These are phyloP conservation scores for Teunomyces atbi DNA, from an alignment of 805 yeast species.

Conservation along the genomic window DNA sequence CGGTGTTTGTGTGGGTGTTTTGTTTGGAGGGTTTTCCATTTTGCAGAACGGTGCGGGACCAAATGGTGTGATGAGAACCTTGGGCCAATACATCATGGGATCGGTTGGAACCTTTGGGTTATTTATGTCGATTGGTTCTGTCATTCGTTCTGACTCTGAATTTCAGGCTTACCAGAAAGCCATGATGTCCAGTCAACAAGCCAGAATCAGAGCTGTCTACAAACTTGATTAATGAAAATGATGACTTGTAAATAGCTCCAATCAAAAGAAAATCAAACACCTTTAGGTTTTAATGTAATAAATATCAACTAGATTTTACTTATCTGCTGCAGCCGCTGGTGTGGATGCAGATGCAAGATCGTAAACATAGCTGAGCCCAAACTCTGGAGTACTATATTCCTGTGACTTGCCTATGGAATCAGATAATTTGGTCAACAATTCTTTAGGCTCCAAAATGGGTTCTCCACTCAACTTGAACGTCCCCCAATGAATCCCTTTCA, in stretches of 20 bases:
- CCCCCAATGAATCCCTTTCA: slow-evolving; percentile 96
- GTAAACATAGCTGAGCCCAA: slow-evolving; percentile 69
- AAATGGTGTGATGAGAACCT: slow-evolving; percentile 91
- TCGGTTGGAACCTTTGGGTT: slow-evolving; percentile 96
- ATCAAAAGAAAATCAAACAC: background rate
- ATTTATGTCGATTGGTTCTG: slow-evolving; percentile 95
- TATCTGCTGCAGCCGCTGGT: slow-evolving; percentile 2
- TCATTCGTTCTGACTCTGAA: slow-evolving; percentile 70
- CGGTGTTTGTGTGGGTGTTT: slow-evolving; percentile 92
- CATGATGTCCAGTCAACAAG: slow-evolving; percentile 28
- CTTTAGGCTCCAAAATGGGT: slow-evolving; percentile 80
- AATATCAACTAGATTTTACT: background rate
- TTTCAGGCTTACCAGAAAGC: slow-evolving; percentile 23
- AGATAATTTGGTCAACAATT: slow-evolving; percentile 52
- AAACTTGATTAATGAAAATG: slow-evolving; percentile 9
- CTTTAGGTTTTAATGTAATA: background rate
- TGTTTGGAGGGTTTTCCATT: slow-evolving; percentile 92
- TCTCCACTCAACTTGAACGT: slow-evolving; percentile 89
- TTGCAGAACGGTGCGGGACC: slow-evolving; percentile 97
- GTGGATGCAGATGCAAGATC: slow-evolving; percentile 33
- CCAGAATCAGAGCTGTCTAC: slow-evolving; percentile 26
- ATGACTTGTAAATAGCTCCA: slow-evolving; percentile 4
- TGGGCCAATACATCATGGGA: slow-evolving; percentile 95
- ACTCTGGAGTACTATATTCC: slow-evolving; percentile 61
- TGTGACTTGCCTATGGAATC: slow-evolving; percentile 29